Conservation (phyloP, 129 eudicot species). For the Kitagawia praeruptora region DNA sequence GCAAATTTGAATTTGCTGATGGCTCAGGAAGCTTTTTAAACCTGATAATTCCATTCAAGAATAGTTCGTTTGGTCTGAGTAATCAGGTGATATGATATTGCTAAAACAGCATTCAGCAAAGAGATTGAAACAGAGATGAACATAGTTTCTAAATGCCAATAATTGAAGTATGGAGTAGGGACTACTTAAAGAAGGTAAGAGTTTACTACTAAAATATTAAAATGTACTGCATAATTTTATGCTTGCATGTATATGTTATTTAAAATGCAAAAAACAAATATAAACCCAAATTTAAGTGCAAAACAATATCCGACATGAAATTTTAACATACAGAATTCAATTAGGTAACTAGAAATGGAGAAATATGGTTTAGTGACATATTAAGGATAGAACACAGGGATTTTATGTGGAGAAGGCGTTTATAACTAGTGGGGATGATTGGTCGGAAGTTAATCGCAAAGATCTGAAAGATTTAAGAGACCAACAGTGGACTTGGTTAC, state of each 20-base stretch:
- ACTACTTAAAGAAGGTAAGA: slow-evolving; percentile 6
- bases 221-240: background rate
- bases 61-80: slow-evolving; percentile 15
- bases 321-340: background rate
- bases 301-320: background rate
- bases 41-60: slow-evolving; percentile 1
- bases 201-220: background rate
- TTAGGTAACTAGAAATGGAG: background rate
- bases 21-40: background rate
- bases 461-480: background rate
- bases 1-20: background rate
- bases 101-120: background rate
- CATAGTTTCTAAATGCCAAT: background rate
- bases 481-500: background rate
- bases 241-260: too few species aligned
- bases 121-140: background rate
- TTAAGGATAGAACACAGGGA: background rate
- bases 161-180: background rate
- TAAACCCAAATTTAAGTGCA: background rate
- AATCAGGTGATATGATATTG: background rate
- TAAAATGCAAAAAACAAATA: background rate
- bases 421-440: background rate
- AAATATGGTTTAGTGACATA: background rate
- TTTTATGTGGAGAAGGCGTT: background rate
- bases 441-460: background rate